A percentile compares a stretch with the other conserved stretches of the same genome.
These are phyloP conservation scores for Carex parvula DNA, from an alignment of 176 grass and related monocot species.

Conservation along the genomic window DNA sequence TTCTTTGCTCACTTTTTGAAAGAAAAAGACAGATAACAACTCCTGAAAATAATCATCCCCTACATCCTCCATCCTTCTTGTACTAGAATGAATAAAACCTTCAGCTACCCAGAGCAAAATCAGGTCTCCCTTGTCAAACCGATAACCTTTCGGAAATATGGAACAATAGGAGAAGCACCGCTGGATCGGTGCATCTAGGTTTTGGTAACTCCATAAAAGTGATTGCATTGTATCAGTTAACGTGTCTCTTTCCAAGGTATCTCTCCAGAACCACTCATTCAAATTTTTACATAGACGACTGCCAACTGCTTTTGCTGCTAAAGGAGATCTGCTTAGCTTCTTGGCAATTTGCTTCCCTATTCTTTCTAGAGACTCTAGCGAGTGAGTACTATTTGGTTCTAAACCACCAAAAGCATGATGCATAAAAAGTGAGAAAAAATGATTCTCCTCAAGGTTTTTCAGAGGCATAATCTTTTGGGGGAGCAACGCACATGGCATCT, in stretches of 20 bases:
- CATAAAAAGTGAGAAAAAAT: constrained; percentile 4
- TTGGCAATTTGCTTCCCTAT: background rate
- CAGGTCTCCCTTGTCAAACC: background rate
- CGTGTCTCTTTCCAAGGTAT: background rate
- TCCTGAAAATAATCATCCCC: constrained; percentile 15
- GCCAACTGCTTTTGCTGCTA: background rate
- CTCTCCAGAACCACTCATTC: background rate
- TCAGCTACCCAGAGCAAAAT: constrained; percentile 15
- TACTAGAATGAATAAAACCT: constrained; percentile 1
- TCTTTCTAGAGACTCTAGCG: background rate
- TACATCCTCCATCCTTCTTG: constrained; percentile 1
- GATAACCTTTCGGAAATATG: background rate
- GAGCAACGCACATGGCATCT: background rate
- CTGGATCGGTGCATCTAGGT: background rate
- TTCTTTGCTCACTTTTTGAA: too few species aligned
- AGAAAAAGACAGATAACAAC: constrained; percentile 18
- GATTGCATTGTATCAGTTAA: background rate
- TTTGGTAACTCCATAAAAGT: constrained; percentile 14
- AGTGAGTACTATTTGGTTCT: background rate
- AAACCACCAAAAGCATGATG: background rate
- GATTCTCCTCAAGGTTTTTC: background rate
- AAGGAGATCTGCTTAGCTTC: background rate
- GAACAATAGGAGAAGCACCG: constrained; percentile 22
- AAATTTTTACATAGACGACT: background rate
- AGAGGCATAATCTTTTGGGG: background rate